These are phyloP conservation scores for Heimioporus sp. DNA, from an alignment of 768 basidiomycete species.

Conservation along the genomic window DNA sequence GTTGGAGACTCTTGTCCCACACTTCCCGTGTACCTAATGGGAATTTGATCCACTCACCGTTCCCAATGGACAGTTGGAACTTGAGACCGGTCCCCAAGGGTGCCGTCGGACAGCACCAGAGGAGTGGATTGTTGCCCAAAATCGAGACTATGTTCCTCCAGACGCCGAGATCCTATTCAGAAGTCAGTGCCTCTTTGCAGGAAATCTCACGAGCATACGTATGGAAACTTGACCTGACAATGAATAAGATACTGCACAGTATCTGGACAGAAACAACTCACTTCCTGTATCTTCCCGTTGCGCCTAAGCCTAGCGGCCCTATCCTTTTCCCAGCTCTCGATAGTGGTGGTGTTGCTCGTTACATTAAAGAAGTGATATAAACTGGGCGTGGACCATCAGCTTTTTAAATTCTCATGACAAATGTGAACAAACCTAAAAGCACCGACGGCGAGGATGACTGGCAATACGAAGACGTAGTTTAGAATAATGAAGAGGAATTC, in stretches of 20 bases:
- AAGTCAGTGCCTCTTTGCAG: conserved; percentile 8
- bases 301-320: conserved; percentile 84
- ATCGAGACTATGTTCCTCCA: conserved; percentile 73
- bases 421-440: conserved; percentile 67
- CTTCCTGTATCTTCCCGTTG: conserved; percentile 82
- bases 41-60: conserved; percentile 72
- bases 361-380: conserved; percentile 85
- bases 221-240: conserved; percentile 83
- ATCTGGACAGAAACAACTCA: conserved; percentile 24
- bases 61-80: conserved; percentile 66
- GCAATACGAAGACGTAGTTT: conserved; percentile 83
- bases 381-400: conserved; percentile 40
- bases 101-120: conserved; percentile 83
- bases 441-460: conserved; percentile 85
- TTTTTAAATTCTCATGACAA: not conserved
- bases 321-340: conserved; percentile 98
- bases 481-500: conserved; percentile 86
- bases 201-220: conserved; percentile 49
- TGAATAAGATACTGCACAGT: conserved; percentile 1
- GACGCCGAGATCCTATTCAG: conserved; percentile 70
- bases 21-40: conserved; percentile 13
- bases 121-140: conserved; percentile 67
- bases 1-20: conserved; percentile 3
- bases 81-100: conserved; percentile 71
- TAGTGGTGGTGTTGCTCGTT: conserved; percentile 84